Percentiles rank a stretch among this genome's conserved stretches.
phyloP scores from a whole-genome alignment of 2,329 filamentous ascomycete genomes.

The Ceratocystis harringtonii region DNA sequence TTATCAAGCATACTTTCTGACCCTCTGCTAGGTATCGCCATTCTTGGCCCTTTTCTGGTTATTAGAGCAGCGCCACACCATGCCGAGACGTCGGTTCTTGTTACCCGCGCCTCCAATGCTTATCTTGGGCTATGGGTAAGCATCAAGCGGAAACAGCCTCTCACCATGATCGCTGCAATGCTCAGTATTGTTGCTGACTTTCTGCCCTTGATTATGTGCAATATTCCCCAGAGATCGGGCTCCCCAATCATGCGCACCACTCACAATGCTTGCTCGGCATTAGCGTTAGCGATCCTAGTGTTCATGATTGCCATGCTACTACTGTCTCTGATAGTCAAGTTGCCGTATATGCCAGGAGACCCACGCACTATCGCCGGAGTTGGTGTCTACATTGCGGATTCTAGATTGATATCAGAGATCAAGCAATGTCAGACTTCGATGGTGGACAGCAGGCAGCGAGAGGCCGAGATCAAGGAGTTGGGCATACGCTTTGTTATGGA shows the following conservation, averaged over 20 bases:
- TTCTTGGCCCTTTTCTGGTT: slow-evolving; percentile 19
- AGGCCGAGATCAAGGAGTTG: neutral
- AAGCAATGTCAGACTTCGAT: slow-evolving; percentile 7
- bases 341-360: slow-evolving; percentile 16
- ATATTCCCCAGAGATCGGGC: slow-evolving; percentile 11
- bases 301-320: slow-evolving; percentile 14
- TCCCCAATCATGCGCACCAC: neutral
- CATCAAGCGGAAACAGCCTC: slow-evolving; percentile 8
- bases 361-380: slow-evolving; percentile 15
- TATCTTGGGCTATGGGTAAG: slow-evolving; percentile 10
- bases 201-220: slow-evolving; percentile 13
- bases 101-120: slow-evolving; percentile 12
- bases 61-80: slow-evolving; percentile 17
- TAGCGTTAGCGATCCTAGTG: slow-evolving; percentile 11
- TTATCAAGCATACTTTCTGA: neutral
- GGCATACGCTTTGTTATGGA: slow-evolving; percentile 4
- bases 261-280: slow-evolving; percentile 6
- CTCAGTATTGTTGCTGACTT: slow-evolving; percentile 11
- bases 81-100: slow-evolving; percentile 9
- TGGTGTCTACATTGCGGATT: slow-evolving; percentile 14
- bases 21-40: slow-evolving; percentile 16
- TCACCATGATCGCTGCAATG: neutral
- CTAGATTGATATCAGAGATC: slow-evolving; percentile 3
- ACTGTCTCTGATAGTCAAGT: slow-evolving; percentile 6
- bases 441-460: slow-evolving; percentile 6